A percentile compares a stretch with the other conserved stretches of the same genome.
phyloP scores from a whole-genome alignment of 352 stramenopile genomes.

The Pythium plurisporium region DNA sequence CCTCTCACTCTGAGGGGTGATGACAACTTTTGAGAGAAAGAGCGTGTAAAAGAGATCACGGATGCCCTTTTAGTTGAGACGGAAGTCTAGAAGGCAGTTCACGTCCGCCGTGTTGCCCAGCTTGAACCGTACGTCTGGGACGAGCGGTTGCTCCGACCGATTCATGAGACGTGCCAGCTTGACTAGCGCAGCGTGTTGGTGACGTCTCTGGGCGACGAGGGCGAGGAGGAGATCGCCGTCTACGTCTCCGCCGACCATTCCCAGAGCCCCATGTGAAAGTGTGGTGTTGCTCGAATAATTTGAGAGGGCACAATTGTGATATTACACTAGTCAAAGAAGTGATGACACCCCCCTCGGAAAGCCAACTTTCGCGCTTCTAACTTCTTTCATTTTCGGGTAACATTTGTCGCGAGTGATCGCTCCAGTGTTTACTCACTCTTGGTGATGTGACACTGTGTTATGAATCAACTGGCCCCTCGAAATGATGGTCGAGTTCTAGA shows the following conservation, averaged over 20 bases:
- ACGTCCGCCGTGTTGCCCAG: not conserved
- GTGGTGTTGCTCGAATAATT: not conserved
- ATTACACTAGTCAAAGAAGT: not conserved
- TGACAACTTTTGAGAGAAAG: not conserved
- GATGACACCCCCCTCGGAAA: no score
- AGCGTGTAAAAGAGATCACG: not conserved
- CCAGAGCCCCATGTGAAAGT: not conserved
- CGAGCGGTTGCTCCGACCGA: not conserved
- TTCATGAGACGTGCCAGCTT: not conserved
- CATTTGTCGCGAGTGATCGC: not conserved
- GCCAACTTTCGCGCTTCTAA: no score
- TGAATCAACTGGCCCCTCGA: not conserved
- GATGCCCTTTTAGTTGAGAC: not conserved
- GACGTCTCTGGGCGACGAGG: not conserved
- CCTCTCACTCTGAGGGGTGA: not conserved
- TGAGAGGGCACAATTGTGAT: not conserved
- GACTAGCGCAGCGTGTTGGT: not conserved
- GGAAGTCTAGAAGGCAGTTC: not conserved
- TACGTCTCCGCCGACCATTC: not conserved
- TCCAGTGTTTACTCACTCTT: slow-evolving; percentile 1
- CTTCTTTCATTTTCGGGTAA: no score
- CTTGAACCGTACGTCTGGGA: not conserved
- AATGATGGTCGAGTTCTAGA: slow-evolving; percentile 2
- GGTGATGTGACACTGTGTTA: not conserved
- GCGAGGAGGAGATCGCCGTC: not conserved